Conservation (phyloP, 768 basidiomycete genomes). For the Amanita subjunquillea region DNA sequence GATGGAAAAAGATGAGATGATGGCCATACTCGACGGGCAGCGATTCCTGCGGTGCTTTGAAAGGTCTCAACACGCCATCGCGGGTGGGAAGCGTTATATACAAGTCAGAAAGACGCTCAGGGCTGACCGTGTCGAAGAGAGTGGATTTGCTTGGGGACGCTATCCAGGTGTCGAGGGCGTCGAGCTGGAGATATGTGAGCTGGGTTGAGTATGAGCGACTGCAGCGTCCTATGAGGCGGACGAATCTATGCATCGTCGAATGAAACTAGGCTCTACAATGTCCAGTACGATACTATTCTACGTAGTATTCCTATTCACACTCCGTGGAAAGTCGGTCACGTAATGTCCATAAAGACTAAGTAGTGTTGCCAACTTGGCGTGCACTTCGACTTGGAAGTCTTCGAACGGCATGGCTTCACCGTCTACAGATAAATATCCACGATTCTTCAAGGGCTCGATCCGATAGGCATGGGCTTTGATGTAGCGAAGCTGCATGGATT, state of each 20-base stretch:
- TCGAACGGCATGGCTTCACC: slow-evolving; percentile 71
- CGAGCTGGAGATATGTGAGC: slow-evolving; percentile 4
- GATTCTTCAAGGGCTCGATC: slow-evolving; percentile 43
- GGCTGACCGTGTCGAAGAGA: slow-evolving; percentile 38
- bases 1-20: slow-evolving; percentile 69
- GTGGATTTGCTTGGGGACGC: slow-evolving; percentile 32
- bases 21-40: slow-evolving; percentile 48
- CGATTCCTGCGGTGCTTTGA: slow-evolving; percentile 27
- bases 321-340: slow-evolving; percentile 39
- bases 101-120: slow-evolving; percentile 52
- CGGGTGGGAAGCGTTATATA: slow-evolving; percentile 67
- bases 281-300: not conserved
- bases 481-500: slow-evolving; percentile 44
- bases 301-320: not conserved
- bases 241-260: too few relatives aligned
- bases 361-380: slow-evolving; percentile 53
- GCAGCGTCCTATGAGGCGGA: not conserved
- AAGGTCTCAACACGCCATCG: slow-evolving; percentile 42
- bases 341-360: slow-evolving; percentile 57
- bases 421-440: slow-evolving; percentile 60
- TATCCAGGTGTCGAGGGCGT: slow-evolving; percentile 46
- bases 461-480: slow-evolving; percentile 68
- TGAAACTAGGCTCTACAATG: too few relatives aligned
- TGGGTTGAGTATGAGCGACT: not conserved
- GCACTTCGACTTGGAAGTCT: slow-evolving; percentile 70